Conservation (phyloP, 768 basidiomycete genomes). For the Pholiota microspora region DNA sequence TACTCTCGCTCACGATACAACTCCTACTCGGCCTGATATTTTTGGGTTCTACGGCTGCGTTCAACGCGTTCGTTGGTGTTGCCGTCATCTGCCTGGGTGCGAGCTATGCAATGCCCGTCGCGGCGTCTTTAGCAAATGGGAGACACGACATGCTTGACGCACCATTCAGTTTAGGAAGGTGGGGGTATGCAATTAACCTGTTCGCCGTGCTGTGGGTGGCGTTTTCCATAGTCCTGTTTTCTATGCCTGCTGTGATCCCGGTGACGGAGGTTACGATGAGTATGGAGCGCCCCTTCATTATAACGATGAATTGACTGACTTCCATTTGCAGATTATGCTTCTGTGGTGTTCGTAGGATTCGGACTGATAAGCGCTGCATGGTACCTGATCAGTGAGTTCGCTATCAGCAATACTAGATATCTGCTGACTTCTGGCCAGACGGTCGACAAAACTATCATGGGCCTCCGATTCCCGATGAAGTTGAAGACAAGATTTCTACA, state of each 20-base stretch:
- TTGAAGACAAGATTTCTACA: not conserved
- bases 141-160: constrained; percentile 46
- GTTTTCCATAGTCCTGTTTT: constrained; percentile 65
- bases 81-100: constrained; percentile 64
- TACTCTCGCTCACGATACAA: constrained; percentile 57
- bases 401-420: not conserved
- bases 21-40: constrained; percentile 61
- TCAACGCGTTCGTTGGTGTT: constrained; percentile 68
- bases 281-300: constrained; percentile 20
- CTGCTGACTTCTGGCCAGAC: constrained; percentile 22
- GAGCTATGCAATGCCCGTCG: constrained; percentile 63
- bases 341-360: constrained; percentile 66
- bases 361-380: constrained; percentile 54
- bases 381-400: constrained; percentile 54
- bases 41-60: constrained; percentile 60
- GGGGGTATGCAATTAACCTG: constrained; percentile 45
- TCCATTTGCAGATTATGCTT: constrained; percentile 53
- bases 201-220: constrained; percentile 56
- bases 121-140: constrained; percentile 45
- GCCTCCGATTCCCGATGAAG: constrained; percentile 34
- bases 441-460: constrained; percentile 43
- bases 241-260: constrained; percentile 64
- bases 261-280: constrained; percentile 49
- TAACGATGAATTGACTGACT: not conserved
- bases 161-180: constrained; percentile 46